Evolutionary conservation across 768 basidiomycete genomes (phyloP).

Genomic region (Scleroderma citrinum): DNA sequence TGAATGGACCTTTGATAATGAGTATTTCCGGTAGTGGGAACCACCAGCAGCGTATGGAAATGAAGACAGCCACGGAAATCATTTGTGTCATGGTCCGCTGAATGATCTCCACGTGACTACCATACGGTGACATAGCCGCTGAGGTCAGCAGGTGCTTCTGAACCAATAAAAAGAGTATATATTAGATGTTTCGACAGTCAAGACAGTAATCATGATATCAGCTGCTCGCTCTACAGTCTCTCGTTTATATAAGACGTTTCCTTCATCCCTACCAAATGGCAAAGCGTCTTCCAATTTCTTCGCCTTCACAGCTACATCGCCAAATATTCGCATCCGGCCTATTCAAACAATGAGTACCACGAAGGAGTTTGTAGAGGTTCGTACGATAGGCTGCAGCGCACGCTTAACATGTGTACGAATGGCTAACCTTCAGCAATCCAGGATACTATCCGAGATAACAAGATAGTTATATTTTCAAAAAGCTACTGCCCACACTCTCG

Average conservation of each 20-base stretch:
- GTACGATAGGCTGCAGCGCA: neutral
- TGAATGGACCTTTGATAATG: too few species aligned
- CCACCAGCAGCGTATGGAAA: too few species aligned
- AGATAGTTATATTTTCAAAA: slow-evolving; percentile 59
- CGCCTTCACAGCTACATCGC: neutral
- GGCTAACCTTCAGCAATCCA: slow-evolving; percentile 32
- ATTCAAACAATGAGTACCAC: neutral
- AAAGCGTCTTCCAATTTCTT: neutral
- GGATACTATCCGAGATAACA: slow-evolving; percentile 43
- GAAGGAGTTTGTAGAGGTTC: neutral
- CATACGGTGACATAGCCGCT: too few species aligned
- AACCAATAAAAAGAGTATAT: neutral
- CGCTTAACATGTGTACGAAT: neutral
- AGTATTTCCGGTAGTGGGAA: too few species aligned
- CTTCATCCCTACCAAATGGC: neutral
- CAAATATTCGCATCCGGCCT: neutral
- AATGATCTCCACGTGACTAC: too few species aligned
- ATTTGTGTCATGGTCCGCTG: too few species aligned
- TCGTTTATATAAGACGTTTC: neutral
- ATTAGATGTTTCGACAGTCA: neutral
- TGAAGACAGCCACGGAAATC: too few species aligned
- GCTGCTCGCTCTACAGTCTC: neutral
- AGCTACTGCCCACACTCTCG: slow-evolving; percentile 48
- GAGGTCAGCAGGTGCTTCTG: neutral
- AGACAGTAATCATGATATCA: neutral